Evolutionary conservation across 164 flowering plant species (phyloP).

Genomic region (Dillenia suffruticosa): DNA sequence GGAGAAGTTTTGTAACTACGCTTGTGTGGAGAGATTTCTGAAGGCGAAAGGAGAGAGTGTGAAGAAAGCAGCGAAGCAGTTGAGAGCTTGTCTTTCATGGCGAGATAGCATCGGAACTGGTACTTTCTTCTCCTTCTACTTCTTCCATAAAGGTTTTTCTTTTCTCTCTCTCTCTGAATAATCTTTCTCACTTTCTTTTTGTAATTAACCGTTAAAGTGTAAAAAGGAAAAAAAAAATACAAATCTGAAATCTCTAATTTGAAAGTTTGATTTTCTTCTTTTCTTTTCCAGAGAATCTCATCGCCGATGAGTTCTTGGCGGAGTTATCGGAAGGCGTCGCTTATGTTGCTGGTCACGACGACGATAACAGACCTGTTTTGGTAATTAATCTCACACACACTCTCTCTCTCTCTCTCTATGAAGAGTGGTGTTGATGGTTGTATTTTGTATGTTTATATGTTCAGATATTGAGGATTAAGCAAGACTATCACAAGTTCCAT

Average conservation of each 20-base stretch:
- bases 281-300: conserved; percentile 55
- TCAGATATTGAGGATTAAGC: conserved; percentile 92
- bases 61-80: conserved; percentile 87
- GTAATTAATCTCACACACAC: too few relatives aligned
- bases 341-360: conserved; percentile 85
- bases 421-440: neutral
- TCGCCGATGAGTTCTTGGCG: conserved; percentile 92
- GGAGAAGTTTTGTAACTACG: conserved; percentile 90
- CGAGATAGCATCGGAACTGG: conserved; percentile 81
- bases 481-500: conserved; percentile 90
- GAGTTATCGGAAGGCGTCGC: conserved; percentile 96
- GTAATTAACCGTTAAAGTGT: neutral
- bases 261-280: neutral
- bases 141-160: neutral
- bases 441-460: neutral
- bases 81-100: conserved; percentile 89
- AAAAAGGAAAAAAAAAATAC: conserved; percentile 1
- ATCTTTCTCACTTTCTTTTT: conserved; percentile 10
- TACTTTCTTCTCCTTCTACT: conserved; percentile 22
- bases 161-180: conserved; percentile 4
- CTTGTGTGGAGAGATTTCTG: conserved; percentile 79
- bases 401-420: conserved; percentile 1
- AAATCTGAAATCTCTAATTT: neutral
- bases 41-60: conserved; percentile 79
- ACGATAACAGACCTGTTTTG: conserved; percentile 80